Percentiles rank a stretch among this genome's conserved stretches.
These are phyloP conservation scores for Lasiosphaeria ovina DNA, from an alignment of 495 filamentous ascomycete species.

Conservation along the genomic window DNA sequence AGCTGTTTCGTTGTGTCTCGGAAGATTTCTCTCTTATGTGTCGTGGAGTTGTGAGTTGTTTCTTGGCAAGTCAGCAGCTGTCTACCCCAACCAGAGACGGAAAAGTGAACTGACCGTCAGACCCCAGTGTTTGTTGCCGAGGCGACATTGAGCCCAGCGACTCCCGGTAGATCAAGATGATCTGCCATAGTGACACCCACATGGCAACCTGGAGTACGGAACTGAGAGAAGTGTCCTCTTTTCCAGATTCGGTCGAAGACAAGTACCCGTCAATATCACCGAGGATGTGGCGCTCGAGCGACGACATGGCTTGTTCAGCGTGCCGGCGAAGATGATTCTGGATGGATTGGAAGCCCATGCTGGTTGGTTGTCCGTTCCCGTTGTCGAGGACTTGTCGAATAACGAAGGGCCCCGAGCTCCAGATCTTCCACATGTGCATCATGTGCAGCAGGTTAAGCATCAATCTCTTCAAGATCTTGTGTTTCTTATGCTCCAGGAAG, in stretches of 20 bases:
- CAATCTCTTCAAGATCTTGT: conserved; percentile 4
- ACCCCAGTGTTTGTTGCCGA: conserved; percentile 10
- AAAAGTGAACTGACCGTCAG: conserved; percentile 10
- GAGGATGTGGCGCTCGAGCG: conserved; percentile 20
- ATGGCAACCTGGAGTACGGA: conserved; percentile 10
- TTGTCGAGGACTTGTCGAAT: not conserved
- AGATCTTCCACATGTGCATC: conserved; percentile 27
- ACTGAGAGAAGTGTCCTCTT: conserved; percentile 2
- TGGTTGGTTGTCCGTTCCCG: not conserved
- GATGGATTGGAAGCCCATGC: conserved; percentile 7
- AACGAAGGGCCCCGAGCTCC: conserved; percentile 23
- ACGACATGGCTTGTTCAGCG: conserved; percentile 23
- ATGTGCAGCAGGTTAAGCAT: conserved; percentile 21
- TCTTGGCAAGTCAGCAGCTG: conserved; percentile 8
- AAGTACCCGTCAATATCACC: conserved; percentile 16
- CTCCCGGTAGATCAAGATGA: conserved; percentile 28
- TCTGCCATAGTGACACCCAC: conserved; percentile 29
- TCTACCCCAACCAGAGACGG: not conserved
- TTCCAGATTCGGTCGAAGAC: not conserved
- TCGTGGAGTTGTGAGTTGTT: conserved; percentile 7
- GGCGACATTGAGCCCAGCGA: conserved; percentile 12
- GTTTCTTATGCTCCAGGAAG: not conserved
- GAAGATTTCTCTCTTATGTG: conserved; percentile 15
- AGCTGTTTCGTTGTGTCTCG: conserved; percentile 17
- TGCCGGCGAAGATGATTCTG: conserved; percentile 18